These are phyloP conservation scores for Leptographium wingfieldii DNA, from an alignment of 2,329 filamentous ascomycete species.

Conservation along the genomic window DNA sequence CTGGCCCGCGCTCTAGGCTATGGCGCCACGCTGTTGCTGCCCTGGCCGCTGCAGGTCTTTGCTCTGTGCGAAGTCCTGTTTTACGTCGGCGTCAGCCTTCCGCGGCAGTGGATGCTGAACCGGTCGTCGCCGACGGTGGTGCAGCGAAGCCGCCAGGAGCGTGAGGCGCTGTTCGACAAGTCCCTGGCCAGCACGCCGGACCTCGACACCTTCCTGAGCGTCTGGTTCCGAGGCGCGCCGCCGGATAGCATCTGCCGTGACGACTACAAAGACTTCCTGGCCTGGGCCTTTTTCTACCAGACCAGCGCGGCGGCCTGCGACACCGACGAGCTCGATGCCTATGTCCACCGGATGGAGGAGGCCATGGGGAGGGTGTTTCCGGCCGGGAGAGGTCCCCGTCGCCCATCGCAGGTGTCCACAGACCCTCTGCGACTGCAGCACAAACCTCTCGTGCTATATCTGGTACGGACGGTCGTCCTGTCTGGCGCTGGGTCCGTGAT, in stretches of 20 bases:
- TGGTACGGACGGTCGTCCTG: background rate
- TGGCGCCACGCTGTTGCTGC: background rate
- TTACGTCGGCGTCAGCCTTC: background rate
- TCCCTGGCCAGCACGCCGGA: background rate
- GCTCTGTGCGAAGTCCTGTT: background rate
- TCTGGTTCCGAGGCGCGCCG: background rate
- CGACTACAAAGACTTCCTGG: background rate
- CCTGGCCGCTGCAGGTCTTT: background rate
- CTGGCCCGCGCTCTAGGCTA: background rate
- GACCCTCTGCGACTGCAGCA: background rate
- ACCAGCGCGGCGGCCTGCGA: background rate
- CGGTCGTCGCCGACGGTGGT: background rate
- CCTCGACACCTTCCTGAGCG: background rate
- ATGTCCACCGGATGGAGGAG: background rate
- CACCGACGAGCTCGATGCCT: background rate
- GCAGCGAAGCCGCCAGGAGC: background rate
- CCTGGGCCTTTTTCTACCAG: slow-evolving; percentile 1
- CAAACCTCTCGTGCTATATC: background rate
- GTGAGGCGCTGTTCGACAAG: background rate
- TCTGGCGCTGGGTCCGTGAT: no score
- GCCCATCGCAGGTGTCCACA: background rate
- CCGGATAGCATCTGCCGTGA: background rate
- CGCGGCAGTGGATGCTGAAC: background rate
- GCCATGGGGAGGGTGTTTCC: background rate
- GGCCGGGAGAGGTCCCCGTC: background rate